Evolutionary conservation across 345 rosid species (phyloP), one percentile per base, ranked within the genome.

Genomic region (Angophora floribunda): DNA sequence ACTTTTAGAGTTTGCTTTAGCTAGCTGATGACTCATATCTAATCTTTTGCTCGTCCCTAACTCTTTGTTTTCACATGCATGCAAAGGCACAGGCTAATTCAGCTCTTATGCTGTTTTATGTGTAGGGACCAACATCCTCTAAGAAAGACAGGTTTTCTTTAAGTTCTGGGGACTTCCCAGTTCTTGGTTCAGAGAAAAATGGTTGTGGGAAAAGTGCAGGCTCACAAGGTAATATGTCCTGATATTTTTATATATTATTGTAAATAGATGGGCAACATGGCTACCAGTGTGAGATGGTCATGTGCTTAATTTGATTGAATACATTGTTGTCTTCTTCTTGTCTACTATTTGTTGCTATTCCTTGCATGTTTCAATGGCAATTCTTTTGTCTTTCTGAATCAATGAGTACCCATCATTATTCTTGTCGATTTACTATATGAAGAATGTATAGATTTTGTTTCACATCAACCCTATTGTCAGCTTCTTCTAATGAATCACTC

Each of bases 161-260:
- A 91, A 91, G 95, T 80, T 92, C 99, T 86, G 98, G 99, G 89
- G 99, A 98, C 93, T 98, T 98, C 90, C 99, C 99, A 50, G 93
- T 95, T 15, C 99, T 98, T 90, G 99, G 99, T 86, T 92, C 98
- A n/a, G 98, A 97, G 84, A 98, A 93, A 87, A 97, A 93, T 85
- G 88, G 88, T 90, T 91, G 94, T 89, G 95, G 89, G 80, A 95
- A 93, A 89, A 92, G 91, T 90, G 9, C 89, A 12, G 95, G 90
- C 75, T 92, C 94, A 84, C 95, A 94, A 95, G 99, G 99, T 98
- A 88, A 87, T 41, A 19, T 21, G 26, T 75, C 49, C 84, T 41
- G 84, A 41, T 41, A 75, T 36, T 36, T 36, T 11, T 75, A 19
- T 36, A 75, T 19, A 41, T 17, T 41, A 45, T 41, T 75, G 84